These are phyloP conservation scores for Talaromyces sp. DNA, from an alignment of 2,329 filamentous ascomycete species.

Conservation along the genomic window DNA sequence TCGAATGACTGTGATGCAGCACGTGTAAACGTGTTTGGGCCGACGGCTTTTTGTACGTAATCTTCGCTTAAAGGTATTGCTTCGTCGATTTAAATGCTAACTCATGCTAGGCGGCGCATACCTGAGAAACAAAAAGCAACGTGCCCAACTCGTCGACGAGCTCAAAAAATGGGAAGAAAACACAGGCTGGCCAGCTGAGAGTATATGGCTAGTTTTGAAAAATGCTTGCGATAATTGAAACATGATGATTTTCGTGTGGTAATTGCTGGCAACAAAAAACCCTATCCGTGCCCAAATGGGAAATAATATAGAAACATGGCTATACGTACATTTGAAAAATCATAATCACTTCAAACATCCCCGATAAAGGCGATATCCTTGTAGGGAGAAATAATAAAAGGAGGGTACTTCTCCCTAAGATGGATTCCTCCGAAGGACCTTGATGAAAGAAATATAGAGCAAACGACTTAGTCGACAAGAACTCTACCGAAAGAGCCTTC, in stretches of 20 bases:
- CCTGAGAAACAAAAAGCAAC: constrained; percentile 7
- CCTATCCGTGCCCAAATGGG: not conserved
- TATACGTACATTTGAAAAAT: not conserved
- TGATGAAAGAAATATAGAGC: not conserved
- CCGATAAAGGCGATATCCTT: not conserved
- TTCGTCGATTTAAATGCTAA: not conserved
- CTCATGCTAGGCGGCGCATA: constrained; percentile 12
- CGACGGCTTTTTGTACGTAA: constrained; percentile 42
- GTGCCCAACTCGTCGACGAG: not conserved
- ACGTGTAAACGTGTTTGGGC: constrained; percentile 45
- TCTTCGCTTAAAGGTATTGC: not conserved
- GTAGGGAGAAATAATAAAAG: not conserved
- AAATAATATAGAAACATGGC: not conserved
- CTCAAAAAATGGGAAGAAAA: not conserved
- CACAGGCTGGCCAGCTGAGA: not conserved
- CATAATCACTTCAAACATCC: not conserved
- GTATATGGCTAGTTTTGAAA: not conserved
- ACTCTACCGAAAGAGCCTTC: constrained; percentile 46
- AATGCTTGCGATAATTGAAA: not conserved
- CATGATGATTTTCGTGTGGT: not conserved
- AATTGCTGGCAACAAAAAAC: not conserved
- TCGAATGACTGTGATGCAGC: constrained; percentile 39
- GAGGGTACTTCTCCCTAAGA: not conserved
- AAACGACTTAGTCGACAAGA: not conserved
- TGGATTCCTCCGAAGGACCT: not conserved